phyloP scores from a whole-genome alignment of 2,329 filamentous ascomycete species.

The Thyridium curvatum region DNA sequence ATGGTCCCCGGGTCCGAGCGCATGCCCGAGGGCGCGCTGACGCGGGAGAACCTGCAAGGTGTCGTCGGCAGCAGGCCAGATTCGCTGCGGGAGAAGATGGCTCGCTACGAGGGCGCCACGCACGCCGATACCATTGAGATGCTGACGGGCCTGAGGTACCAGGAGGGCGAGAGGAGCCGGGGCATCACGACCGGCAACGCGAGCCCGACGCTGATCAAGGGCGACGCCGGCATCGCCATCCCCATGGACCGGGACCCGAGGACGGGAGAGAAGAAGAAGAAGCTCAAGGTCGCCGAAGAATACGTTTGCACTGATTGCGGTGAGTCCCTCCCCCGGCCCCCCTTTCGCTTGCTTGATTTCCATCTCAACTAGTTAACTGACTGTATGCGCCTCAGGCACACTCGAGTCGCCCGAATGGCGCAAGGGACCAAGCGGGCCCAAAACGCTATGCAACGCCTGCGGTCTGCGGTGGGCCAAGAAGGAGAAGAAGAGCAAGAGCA shows the following conservation, averaged over 20 bases:
- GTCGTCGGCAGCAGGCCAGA: conserved; percentile 62
- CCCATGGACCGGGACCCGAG: conserved; percentile 70
- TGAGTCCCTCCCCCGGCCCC: conserved; percentile 24
- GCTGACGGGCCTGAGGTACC: conserved; percentile 81
- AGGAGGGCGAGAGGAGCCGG: conserved; percentile 80
- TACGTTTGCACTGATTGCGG: conserved; percentile 96
- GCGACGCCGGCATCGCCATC: conserved; percentile 81
- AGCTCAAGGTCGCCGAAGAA: conserved; percentile 76
- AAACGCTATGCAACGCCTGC: conserved; percentile 94
- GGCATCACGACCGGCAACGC: conserved; percentile 83
- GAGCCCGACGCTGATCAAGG: conserved; percentile 74
- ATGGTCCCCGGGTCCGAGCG: neutral
- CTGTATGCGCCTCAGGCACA: conserved; percentile 47
- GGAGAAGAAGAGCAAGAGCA: conserved; percentile 61
- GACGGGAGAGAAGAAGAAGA: conserved; percentile 76
- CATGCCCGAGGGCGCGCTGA: conserved; percentile 46
- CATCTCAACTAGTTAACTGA: neutral
- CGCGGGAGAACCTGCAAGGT: conserved; percentile 74
- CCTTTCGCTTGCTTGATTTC: neutral
- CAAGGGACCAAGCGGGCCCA: conserved; percentile 86
- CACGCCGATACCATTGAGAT: conserved; percentile 89
- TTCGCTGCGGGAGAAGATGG: conserved; percentile 79
- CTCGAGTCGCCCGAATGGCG: conserved; percentile 94
- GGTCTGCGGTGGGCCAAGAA: conserved; percentile 73
- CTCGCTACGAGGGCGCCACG: conserved; percentile 62